Evolutionary conservation across 768 basidiomycete genomes (phyloP).

Genomic region (Lentinula raphanica): DNA sequence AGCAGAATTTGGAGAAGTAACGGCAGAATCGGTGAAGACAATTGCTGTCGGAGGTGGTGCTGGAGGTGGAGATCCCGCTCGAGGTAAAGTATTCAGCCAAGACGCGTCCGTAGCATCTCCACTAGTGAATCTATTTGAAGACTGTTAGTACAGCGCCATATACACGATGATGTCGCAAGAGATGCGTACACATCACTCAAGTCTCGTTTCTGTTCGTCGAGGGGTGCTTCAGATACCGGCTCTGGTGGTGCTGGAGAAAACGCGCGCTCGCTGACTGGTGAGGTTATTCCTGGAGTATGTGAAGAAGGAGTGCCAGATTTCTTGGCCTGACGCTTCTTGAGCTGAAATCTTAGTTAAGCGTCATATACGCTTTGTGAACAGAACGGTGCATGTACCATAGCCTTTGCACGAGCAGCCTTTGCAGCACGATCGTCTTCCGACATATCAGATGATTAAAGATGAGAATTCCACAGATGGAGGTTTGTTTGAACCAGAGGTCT

Average conservation of each 20-base stretch:
- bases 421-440: conserved; percentile 76
- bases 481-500: too few species aligned
- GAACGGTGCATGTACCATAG: conserved; percentile 49
- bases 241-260: conserved; percentile 51
- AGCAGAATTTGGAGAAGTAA: conserved; percentile 13
- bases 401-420: conserved; percentile 80
- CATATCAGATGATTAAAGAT: conserved; percentile 28
- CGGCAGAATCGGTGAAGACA: conserved; percentile 7
- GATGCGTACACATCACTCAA: conserved; percentile 62
- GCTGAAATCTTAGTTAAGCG: conserved; percentile 32
- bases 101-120: conserved; percentile 40
- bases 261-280: conserved; percentile 43
- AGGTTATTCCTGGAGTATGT: conserved; percentile 28
- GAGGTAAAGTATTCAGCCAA: conserved; percentile 61
- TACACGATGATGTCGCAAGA: neutral
- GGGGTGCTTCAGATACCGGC: conserved; percentile 15
- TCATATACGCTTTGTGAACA: conserved; percentile 6
- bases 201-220: conserved; percentile 45
- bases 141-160: conserved; percentile 3
- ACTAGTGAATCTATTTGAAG: conserved; percentile 33
- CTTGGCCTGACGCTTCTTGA: conserved; percentile 79
- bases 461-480: neutral
- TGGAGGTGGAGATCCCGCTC: conserved; percentile 32
- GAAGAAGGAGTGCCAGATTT: conserved; percentile 38
- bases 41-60: conserved; percentile 11